Base-by-base conservation (phyloP, 148 eudicot species). In the Fagopyrum esculentum region DNA sequence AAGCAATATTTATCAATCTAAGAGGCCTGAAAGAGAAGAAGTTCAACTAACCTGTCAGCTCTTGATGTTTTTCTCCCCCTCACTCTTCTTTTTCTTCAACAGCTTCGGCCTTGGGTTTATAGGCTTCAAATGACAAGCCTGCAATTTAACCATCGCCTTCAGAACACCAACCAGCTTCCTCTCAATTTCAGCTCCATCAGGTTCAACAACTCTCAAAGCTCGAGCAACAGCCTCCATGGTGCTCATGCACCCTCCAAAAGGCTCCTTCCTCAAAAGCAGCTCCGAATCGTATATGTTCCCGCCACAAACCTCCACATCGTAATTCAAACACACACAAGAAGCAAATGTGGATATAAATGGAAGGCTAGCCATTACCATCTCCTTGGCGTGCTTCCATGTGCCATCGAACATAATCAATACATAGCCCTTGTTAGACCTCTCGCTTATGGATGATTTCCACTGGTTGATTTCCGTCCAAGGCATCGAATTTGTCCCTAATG, bases 341-440 rank as follows among this genome's bases (percentile, higher is more conserved):
- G 96, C 87, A 79, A 92, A 95, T 80, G 87, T 92, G 2, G 94
- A 87, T 76, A 95, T 22, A 84, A 95, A 95, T 44, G 93, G 89
- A 75, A 92, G 85, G 80, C 97, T 95, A n/a, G 99, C 97, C 60
- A 54, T 84, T 74, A 95, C 82, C 99, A 95, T 92, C 77, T 95
- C 99, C 87, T 86, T 92, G 16, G 97, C 99, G 76, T 95, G 97
- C 81, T 95, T 92, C 99, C 99, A 95, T 72, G 97, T 95, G 47
- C 92, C 99, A 78, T 95, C 99, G 78, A 92, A 90, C 78, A 88
- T 91, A 77, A 95, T 89, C 84, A 95, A 69, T 48, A 92, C 87
- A 73, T 15, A 76, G 43, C 81, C 64, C 29, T 75, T 80, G 56
- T 29, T 1, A 45, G 13, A 45, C 12, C 51, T 69, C 71, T 73